Evolutionary conservation across 768 basidiomycete genomes (phyloP).

Genomic region (Psilocybe azurescens): DNA sequence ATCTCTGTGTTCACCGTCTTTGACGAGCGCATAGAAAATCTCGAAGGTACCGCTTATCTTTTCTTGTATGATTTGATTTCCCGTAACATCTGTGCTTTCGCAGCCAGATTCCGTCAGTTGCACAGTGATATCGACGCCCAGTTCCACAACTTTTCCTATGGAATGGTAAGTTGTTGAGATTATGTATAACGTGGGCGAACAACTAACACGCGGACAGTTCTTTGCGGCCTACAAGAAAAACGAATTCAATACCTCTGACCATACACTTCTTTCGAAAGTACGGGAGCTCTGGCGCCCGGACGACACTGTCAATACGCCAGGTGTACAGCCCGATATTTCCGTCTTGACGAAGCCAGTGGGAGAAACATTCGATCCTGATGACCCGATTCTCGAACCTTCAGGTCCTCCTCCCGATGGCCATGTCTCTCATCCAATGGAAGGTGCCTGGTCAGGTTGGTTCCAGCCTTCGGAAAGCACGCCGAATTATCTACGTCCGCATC

Average conservation of each 20-base stretch:
- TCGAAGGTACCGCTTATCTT: conserved; percentile 3
- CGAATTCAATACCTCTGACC: conserved; percentile 9
- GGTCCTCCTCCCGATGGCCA: background rate
- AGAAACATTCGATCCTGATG: background rate
- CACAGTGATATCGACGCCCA: conserved; percentile 10
- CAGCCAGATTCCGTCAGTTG: conserved; percentile 13
- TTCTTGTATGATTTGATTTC: background rate
- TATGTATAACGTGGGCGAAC: background rate
- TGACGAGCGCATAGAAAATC: conserved; percentile 7
- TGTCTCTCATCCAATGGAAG: conserved; percentile 1
- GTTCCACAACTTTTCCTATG: conserved; percentile 12
- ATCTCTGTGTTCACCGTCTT: conserved; percentile 9
- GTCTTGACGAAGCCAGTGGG: conserved; percentile 11
- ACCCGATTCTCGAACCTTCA: background rate
- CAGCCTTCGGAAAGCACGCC: background rate
- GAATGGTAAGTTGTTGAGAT: conserved; percentile 7
- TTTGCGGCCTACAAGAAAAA: conserved; percentile 11
- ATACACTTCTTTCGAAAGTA: conserved; percentile 1
- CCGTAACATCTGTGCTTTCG: background rate
- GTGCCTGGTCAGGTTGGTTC: conserved; percentile 4
- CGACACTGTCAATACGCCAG: background rate
- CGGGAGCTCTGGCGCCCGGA: background rate
- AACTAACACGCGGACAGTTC: background rate
- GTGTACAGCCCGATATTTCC: background rate
- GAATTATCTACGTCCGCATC: background rate